Evolutionary conservation across 73 alveolate species (phyloP).

Genomic region (Paramecium caudatum): DNA sequence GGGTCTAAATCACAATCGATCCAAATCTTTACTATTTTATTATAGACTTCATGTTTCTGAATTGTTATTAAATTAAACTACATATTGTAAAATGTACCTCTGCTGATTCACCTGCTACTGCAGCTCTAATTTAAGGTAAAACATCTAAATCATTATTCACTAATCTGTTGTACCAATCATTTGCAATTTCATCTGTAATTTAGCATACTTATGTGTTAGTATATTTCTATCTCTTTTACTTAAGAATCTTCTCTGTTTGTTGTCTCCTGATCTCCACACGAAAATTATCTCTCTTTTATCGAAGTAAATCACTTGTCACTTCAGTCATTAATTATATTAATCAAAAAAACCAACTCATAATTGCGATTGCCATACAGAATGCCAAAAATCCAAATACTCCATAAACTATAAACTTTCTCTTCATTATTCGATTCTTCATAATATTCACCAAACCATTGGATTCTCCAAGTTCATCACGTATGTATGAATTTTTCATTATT

Average conservation of each 20-base stretch:
- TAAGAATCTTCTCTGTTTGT: background rate
- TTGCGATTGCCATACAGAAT: background rate
- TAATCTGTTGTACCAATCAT: constrained; percentile 8
- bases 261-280: background rate
- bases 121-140: background rate
- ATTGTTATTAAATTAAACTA: constrained; percentile 6
- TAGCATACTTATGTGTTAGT: background rate
- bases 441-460: constrained; percentile 42
- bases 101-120: background rate
- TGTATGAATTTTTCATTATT: background rate
- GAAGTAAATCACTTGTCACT: background rate
- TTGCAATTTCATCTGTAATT: background rate
- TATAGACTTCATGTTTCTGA: constrained; percentile 11
- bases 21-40: constrained; percentile 12
- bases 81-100: background rate
- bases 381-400: constrained; percentile 50
- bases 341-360: constrained; percentile 28
- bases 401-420: constrained; percentile 33
- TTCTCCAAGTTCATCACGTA: constrained; percentile 57
- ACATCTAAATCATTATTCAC: background rate
- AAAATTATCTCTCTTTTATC: constrained; percentile 14
- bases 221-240: background rate
- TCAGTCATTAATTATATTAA: background rate
- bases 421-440: constrained; percentile 55
- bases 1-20: background rate